These are phyloP conservation scores for Botryotinia globosa DNA, from an alignment of 2,329 filamentous ascomycete genomes.

Conservation along the genomic window DNA sequence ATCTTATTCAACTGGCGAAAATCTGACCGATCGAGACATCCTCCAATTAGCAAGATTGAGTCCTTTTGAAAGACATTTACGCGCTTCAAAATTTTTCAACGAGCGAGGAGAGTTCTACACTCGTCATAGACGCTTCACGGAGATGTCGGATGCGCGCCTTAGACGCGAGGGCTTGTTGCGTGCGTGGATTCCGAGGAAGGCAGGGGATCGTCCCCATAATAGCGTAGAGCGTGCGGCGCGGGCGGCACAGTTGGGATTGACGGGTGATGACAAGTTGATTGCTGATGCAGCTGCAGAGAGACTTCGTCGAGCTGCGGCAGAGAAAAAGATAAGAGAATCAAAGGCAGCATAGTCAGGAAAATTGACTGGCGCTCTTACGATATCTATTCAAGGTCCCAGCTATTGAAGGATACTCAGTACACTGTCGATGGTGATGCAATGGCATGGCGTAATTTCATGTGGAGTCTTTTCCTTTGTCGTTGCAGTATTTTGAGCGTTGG, in stretches of 20 bases:
- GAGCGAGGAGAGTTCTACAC: neutral
- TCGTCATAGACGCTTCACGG: neutral
- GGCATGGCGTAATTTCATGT: neutral
- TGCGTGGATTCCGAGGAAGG: neutral
- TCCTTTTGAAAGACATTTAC: neutral
- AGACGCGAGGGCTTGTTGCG: neutral
- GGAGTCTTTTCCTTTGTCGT: neutral
- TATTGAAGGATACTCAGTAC: too few relatives aligned
- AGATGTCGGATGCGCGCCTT: neutral
- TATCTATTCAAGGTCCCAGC: neutral
- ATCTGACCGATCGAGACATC: neutral
- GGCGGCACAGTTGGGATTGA: neutral
- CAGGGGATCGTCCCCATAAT: neutral
- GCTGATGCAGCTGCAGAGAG: conserved; percentile 6
- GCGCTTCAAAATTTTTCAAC: neutral
- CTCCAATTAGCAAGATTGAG: neutral
- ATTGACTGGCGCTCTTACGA: neutral
- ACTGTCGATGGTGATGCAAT: too few relatives aligned
- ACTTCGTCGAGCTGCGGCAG: neutral
- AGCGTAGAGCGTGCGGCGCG: conserved; percentile 4
- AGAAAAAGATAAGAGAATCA: neutral
- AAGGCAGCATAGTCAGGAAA: neutral
- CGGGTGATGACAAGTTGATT: neutral
- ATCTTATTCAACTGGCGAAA: neutral
- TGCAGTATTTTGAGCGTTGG: neutral